Conservation (phyloP, 2,329 filamentous ascomycete species). For the Neurospora sp. region DNA sequence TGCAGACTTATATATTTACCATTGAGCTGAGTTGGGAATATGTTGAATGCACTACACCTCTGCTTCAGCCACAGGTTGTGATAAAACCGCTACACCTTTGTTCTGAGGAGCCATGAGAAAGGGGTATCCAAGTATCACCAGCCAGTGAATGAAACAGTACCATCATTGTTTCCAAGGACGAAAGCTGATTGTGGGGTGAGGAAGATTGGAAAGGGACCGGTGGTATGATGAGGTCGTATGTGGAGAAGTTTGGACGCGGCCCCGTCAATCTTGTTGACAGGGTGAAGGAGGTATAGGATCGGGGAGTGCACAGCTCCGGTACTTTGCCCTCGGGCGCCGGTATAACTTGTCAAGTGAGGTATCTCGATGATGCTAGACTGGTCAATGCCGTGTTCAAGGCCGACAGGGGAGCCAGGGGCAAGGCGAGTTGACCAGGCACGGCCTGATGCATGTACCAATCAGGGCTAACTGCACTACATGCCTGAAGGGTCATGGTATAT, state of each 20-base stretch:
- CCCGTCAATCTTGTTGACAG: conserved; percentile 10
- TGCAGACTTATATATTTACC: conserved; percentile 32
- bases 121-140: background rate
- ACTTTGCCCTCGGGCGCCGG: conserved; percentile 8
- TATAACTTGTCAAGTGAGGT: conserved; percentile 17
- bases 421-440: conserved; percentile 18
- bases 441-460: conserved; percentile 10
- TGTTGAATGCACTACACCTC: background rate
- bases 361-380: conserved; percentile 8
- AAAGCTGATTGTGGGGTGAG: conserved; percentile 24
- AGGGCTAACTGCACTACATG: background rate
- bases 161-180: background rate
- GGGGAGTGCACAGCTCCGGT: conserved; percentile 10
- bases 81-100: background rate
- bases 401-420: conserved; percentile 9
- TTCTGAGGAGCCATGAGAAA: background rate
- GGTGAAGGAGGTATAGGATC: conserved; percentile 10
- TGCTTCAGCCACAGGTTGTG: background rate
- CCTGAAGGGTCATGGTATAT: no score
- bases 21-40: conserved; percentile 26
- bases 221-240: conserved; percentile 16
- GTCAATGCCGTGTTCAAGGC: conserved; percentile 21
- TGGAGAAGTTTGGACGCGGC: conserved; percentile 16
- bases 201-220: conserved; percentile 16
- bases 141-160: background rate